These are phyloP conservation scores for Pugionium cornutum DNA, from an alignment of 345 rosid genomes.

Conservation along the genomic window DNA sequence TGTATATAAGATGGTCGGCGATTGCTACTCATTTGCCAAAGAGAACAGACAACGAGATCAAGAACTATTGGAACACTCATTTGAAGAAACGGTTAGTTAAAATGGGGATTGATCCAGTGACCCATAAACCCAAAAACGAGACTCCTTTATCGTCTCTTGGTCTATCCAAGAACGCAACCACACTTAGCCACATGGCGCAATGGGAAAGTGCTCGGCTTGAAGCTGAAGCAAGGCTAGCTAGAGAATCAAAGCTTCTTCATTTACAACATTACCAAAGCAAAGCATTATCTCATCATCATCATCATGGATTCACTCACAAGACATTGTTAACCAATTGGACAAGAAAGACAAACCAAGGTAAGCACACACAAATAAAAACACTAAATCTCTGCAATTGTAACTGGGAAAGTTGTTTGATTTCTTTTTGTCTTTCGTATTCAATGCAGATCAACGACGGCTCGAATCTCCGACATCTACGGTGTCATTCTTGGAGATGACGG, in stretches of 20 bases:
- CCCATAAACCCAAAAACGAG: constrained; percentile 73
- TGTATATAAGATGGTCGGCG: constrained; percentile 62
- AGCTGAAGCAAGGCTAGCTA: constrained; percentile 84
- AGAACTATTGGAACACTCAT: constrained; percentile 61
- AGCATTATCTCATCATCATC: constrained; percentile 31
- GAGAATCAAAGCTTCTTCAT: constrained; percentile 76
- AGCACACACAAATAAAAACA: neutral
- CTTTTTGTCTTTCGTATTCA: neutral
- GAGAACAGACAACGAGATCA: too few species aligned
- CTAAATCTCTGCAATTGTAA: neutral
- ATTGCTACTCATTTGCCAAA: constrained; percentile 67
- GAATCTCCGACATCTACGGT: constrained; percentile 88
- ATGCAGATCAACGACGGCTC: constrained; percentile 44
- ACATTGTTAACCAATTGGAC: constrained; percentile 25
- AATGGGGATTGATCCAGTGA: constrained; percentile 84
- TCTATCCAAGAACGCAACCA: constrained; percentile 63
- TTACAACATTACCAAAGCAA: constrained; percentile 22
- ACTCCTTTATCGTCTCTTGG: constrained; percentile 53
- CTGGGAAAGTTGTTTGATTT: too few species aligned
- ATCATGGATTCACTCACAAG: constrained; percentile 29
- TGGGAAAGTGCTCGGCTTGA: constrained; percentile 95
- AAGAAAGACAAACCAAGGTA: constrained; percentile 37
- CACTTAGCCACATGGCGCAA: constrained; percentile 88
- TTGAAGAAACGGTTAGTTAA: constrained; percentile 64
- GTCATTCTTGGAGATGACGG: constrained; percentile 61